Base-by-base conservation (phyloP, 2,329 filamentous ascomycete genomes). In the Colletotrichum salicis region DNA sequence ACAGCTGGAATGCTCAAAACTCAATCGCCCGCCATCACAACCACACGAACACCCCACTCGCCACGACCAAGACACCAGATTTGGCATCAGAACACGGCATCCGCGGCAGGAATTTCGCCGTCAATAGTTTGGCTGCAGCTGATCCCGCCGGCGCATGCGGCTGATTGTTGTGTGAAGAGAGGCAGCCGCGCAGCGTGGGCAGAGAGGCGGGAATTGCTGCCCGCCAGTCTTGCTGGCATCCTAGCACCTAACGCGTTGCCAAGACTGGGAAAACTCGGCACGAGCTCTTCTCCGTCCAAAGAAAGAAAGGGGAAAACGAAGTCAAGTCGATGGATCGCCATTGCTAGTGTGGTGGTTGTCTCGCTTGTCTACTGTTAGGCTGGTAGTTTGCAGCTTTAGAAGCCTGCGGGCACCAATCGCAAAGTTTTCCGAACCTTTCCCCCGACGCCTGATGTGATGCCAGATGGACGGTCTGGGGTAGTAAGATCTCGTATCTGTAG, bases 391-490 rank as follows among this genome's bases (percentile, higher is more conserved):
- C 45, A 65, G 27, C 10, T 51, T 55, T 15, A n/a, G 66, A 52
- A 10, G 24, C n/a, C 67, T 60, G 62, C 62, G 62, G 67, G 62
- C 67, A 70, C 67, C 62, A 67, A 66, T 70, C 55, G 55, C 29
- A 60, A 48, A 55, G 35, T 15, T 37, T 37, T 54, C 55, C 45
- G 2, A 33, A 7, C 11, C 15, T 31, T 35, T 24, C 27, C 27
- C 33, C 33, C 19, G n/a, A 27, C 13, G 24, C 51, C 7, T 35
- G 35, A 41, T 29, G 66, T 51, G 41, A 59, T 56, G 33, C 22
- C 15, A 15, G 10, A 55, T 56, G 48, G 13, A 29, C 29, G 33
- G 61, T 64, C 61, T 55, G 61, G 41, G 54, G 61, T 66, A 56
- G 27, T 33, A 31, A 59, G 55, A 70, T 70, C 58, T 64, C 61